Evolutionary conservation across 352 stramenopile genomes (phyloP).

Genomic region (Bremia lactucae): DNA sequence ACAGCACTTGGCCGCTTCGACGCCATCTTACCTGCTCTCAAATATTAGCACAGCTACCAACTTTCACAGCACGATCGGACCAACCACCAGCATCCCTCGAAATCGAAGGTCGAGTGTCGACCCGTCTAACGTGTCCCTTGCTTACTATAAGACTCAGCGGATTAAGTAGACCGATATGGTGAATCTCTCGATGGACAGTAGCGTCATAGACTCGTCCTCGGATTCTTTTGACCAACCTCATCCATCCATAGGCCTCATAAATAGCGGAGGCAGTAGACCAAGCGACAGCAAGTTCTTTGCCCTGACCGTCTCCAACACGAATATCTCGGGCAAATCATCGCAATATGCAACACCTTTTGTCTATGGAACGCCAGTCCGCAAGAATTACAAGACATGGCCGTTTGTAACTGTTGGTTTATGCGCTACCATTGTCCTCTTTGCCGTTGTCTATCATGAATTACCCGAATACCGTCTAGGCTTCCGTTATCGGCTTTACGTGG

Average conservation of each 20-base stretch:
- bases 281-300: slow-evolving; percentile 66
- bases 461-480: slow-evolving; percentile 57
- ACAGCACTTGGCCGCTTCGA: too few relatives aligned
- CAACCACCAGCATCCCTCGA: too few relatives aligned
- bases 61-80: too few relatives aligned
- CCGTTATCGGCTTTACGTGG: slow-evolving; percentile 49
- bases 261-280: slow-evolving; percentile 23
- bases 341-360: slow-evolving; percentile 51
- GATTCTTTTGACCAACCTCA: slow-evolving; percentile 22
- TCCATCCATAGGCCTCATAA: slow-evolving; percentile 14
- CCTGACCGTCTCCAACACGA: slow-evolving; percentile 43
- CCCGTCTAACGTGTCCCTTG: slow-evolving; percentile 5
- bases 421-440: slow-evolving; percentile 40
- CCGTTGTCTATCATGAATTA: slow-evolving; percentile 62
- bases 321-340: slow-evolving; percentile 35
- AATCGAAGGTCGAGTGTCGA: slow-evolving; percentile 2
- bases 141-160: slow-evolving; percentile 6
- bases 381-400: slow-evolving; percentile 78
- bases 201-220: slow-evolving; percentile 28
- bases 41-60: too few relatives aligned
- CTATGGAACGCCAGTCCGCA: slow-evolving; percentile 65
- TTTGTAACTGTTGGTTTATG: slow-evolving; percentile 47
- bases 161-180: slow-evolving; percentile 18
- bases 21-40: too few relatives aligned
- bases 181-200: slow-evolving; percentile 36